Base-by-base conservation (phyloP, 1,139 yeast genomes). In the Hansenula lynferdii region DNA sequence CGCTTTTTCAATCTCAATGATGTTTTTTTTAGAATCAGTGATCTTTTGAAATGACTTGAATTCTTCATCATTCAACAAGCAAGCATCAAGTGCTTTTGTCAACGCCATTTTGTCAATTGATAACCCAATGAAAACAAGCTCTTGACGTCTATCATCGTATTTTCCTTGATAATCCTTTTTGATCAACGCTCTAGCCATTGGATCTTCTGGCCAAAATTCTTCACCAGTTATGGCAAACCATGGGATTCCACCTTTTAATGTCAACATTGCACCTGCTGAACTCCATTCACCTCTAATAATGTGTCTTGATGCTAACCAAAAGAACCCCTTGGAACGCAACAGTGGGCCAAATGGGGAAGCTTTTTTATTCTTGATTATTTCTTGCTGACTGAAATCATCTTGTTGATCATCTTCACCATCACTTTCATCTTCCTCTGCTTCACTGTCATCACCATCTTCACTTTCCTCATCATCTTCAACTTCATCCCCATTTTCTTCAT, bases 221-320 rank as follows among this genome's bases (percentile, higher is more conserved):
- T 59, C 56, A 1, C 65, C 67, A n/a, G 64, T 50, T 8, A 65
- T 65, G 5, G 59, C 64, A 50, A 67, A 69, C 74, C 74, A 69
- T 2, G 71, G 71, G 31, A 65, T 62, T 4, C 73, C 73, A 8
- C 71, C 72, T 35, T 56, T 61, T 21, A 69, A 41, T 1, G 72
- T 67, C 22, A 69, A 46, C 69, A 68, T 67, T 1, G 66, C 56
- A 4, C 74, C 73, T 1, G 74, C 72, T 34, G 69, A 67, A 5
- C 70, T 64, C 73, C 72, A 68, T 53, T 69, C 72, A 17, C 73
- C 73, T 45, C 69, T 55, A 28, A 62, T 52, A 8, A 67, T 60
- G 38, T 60, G 56, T 41, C 73, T 54, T 4, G 72, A 58, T 3
- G 75, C 74, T n/a, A 70, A 49, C 75, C 75, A 70, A 41, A 70